Conservation (phyloP, 1,139 yeast species). For the Debaryomyces udenii region DNA sequence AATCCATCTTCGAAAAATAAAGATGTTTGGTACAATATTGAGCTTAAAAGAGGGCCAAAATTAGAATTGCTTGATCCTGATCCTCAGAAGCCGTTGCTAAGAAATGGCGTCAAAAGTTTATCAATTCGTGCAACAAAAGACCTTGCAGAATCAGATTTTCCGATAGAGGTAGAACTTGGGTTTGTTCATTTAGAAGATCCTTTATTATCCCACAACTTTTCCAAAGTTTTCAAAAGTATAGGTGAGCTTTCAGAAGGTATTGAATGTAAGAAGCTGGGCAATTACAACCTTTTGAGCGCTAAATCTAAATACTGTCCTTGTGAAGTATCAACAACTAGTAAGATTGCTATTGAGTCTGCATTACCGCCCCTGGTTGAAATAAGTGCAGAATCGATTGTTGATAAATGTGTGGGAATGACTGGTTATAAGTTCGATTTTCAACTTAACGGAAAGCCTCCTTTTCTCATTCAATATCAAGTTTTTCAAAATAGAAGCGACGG, state of each 20-base stretch:
- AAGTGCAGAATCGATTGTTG: slow-evolving; percentile 63
- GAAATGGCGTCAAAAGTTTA: slow-evolving; percentile 41
- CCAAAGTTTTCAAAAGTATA: slow-evolving; percentile 37
- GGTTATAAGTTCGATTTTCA: slow-evolving; percentile 74
- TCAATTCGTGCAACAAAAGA: slow-evolving; percentile 25
- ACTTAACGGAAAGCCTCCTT: slow-evolving; percentile 82
- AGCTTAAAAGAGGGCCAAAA: slow-evolving; percentile 65
- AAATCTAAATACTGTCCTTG: slow-evolving; percentile 69
- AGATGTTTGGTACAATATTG: slow-evolving; percentile 56
- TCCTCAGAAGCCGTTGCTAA: slow-evolving; percentile 46
- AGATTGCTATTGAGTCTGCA: slow-evolving; percentile 28
- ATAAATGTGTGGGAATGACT: slow-evolving; percentile 89
- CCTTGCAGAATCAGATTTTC: slow-evolving; percentile 41
- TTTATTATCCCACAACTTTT: slow-evolving; percentile 27
- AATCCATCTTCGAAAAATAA: slow-evolving; percentile 46
- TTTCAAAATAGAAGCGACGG: slow-evolving; percentile 49
- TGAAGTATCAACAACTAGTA: slow-evolving; percentile 42
- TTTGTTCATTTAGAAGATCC: slow-evolving; percentile 33
- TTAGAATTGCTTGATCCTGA: slow-evolving; percentile 40
- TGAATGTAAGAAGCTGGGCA: slow-evolving; percentile 60
- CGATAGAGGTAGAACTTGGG: slow-evolving; percentile 48
- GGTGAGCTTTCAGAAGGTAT: slow-evolving; percentile 38
- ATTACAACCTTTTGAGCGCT: slow-evolving; percentile 56
- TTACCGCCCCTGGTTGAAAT: slow-evolving; percentile 56
- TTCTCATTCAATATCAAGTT: slow-evolving; percentile 62